A percentile compares a stretch with the other conserved stretches of the same genome.
Conservation (phyloP, 1,284 basidiomycete genomes). For the Amylostereum chailletii region DNA sequence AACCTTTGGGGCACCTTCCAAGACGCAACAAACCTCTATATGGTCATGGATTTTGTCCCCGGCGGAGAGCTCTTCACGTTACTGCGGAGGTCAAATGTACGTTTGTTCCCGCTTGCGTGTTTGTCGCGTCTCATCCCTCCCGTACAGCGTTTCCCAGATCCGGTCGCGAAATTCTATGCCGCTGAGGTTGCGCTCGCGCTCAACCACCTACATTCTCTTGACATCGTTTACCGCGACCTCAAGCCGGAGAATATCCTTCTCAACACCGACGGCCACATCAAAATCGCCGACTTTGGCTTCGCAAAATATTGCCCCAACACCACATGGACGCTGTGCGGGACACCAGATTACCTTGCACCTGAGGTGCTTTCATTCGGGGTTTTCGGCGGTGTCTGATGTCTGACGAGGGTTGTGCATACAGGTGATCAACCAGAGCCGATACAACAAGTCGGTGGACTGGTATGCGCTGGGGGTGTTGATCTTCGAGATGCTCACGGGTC, state of each 20-base stretch:
- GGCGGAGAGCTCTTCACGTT: slow-evolving; percentile 95
- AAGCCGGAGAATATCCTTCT: slow-evolving; percentile 98
- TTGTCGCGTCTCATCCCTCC: background rate
- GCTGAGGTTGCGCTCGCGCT: slow-evolving; percentile 95
- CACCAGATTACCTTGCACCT: slow-evolving; percentile 93
- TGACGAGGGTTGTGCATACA: slow-evolving; percentile 15
- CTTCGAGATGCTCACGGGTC: slow-evolving; percentile 93
- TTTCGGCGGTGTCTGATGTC: slow-evolving; percentile 6
- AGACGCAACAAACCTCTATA: slow-evolving; percentile 89
- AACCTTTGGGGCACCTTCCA: slow-evolving; percentile 99
- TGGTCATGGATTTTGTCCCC: slow-evolving; percentile 99
- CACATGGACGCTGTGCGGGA: slow-evolving; percentile 97
- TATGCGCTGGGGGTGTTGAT: slow-evolving; percentile 96
- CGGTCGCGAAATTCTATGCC: slow-evolving; percentile 98
- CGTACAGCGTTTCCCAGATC: slow-evolving; percentile 88
- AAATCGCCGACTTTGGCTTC: slow-evolving; percentile 98
- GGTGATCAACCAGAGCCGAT: slow-evolving; percentile 85
- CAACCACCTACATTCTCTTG: slow-evolving; percentile 83
- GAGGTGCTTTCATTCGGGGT: slow-evolving; percentile 40
- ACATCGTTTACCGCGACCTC: slow-evolving; percentile 96
- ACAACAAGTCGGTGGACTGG: slow-evolving; percentile 99
- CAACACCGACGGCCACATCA: slow-evolving; percentile 92
- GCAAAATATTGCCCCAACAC: slow-evolving; percentile 87
- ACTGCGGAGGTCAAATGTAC: slow-evolving; percentile 79
- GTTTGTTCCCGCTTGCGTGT: slow-evolving; percentile 17